A percentile compares a stretch with the other conserved stretches of the same genome.
Evolutionary conservation across 2,329 filamentous ascomycete species (phyloP).

Genomic region (Bimuria novae-zelandiae): DNA sequence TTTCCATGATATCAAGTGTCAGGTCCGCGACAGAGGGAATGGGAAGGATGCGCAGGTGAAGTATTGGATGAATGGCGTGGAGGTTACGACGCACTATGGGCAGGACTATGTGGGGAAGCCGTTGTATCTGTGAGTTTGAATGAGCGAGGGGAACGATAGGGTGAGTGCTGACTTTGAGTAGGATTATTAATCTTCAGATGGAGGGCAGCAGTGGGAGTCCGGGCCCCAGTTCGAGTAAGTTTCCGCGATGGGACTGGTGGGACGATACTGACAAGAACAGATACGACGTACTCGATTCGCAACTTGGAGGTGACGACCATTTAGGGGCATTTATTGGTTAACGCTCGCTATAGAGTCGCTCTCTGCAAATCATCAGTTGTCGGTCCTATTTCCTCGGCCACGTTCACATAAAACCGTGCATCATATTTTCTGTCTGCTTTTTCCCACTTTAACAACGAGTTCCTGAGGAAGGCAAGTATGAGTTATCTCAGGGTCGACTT

Average conservation of each 20-base stretch:
- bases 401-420: no score
- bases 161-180: conserved; percentile 3
- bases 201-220: conserved; percentile 34
- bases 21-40: conserved; percentile 56
- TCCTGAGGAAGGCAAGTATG: no score
- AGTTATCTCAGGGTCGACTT: no score
- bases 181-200: conserved; percentile 42
- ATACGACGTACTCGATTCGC: conserved; percentile 29
- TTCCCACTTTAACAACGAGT: no score
- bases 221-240: conserved; percentile 30
- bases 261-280: conserved; percentile 15
- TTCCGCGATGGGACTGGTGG: neutral
- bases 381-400: no score
- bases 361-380: no score
- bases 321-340: conserved; percentile 1
- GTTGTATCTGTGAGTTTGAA: conserved; percentile 30
- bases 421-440: no score
- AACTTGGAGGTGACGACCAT: conserved; percentile 32
- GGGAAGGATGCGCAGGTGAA: conserved; percentile 58
- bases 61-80: conserved; percentile 59
- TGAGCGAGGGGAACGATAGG: neutral
- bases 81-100: conserved; percentile 58
- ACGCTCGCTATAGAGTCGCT: no score
- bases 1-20: conserved; percentile 58
- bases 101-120: conserved; percentile 52